Evolutionary conservation across 768 basidiomycete species (phyloP), one percentile per base, ranked within the genome.

Genomic region (Cystofilobasidium bisporidii): DNA sequence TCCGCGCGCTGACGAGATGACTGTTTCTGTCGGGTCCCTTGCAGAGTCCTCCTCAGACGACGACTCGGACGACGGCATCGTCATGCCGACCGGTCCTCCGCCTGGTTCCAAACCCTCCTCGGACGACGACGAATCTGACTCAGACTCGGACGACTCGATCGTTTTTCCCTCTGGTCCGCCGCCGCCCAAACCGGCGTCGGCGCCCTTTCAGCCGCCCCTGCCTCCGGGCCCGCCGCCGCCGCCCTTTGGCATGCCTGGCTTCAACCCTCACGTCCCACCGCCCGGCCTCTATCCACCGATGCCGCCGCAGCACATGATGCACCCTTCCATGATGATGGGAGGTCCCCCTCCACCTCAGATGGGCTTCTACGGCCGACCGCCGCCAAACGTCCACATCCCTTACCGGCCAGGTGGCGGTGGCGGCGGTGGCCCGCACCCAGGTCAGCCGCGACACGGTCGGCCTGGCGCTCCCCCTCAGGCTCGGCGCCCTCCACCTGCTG

Each of bases 41-140:
- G 8, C 28, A 18, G 47, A 63, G 45, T 55, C 62, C 2, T 32
- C 33, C 8, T 22, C 56, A 47, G 45, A 64, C n/a, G 84, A 82
- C 2, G 84, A 82, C 3, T 61, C 70, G 6, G 75, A 73, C 36
- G 73, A 70, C 17, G 74, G 74, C 32, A 57, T 66, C 53, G 36
- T 57, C 65, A 63, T 64, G 36, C 64, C 63, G 1, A 28, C 56
- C 14, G 63, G 59, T 24, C 67, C 50, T n/a, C 57, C 48, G 40
- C 64, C 68, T 14, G 47, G 48, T 22, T 26, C 63, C 14, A 57
- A 38, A 30, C 3, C 67, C 17, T 18, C 18, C 20, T 62, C 56
- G 63, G 33, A 61, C 32, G 47, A 22, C 22, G 47, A 26, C 48
- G 26, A 26, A 33, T 63, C 45, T 22, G 62, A 28, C n/a, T 30